Evolutionary conservation across 2,329 filamentous ascomycete species (phyloP).

Genomic region (Nannizziopsis barbatae): DNA sequence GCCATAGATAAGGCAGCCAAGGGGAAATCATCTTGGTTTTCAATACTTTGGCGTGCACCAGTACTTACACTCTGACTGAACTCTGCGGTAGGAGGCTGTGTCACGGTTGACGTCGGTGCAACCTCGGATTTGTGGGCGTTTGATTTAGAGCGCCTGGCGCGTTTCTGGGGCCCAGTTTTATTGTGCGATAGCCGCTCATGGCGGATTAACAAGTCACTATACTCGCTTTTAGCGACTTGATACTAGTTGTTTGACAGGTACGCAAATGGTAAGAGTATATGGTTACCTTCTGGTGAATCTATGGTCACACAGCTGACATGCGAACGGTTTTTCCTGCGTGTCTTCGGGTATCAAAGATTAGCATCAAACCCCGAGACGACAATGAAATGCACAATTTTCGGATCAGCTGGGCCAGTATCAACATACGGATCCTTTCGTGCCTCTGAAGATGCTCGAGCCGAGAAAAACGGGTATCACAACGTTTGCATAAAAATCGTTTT

Average conservation of each 20-base stretch:
- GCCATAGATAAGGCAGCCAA: slow-evolving; percentile 33
- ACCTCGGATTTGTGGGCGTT: slow-evolving; percentile 18
- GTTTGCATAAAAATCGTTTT: slow-evolving; percentile 27
- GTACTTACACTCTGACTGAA: slow-evolving; percentile 18
- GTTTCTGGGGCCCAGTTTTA: slow-evolving; percentile 27
- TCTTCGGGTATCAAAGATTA: slow-evolving; percentile 21
- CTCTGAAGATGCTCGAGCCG: slow-evolving; percentile 41
- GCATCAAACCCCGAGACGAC: not conserved
- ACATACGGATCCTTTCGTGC: slow-evolving; percentile 31
- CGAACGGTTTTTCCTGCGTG: slow-evolving; percentile 41
- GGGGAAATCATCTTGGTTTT: slow-evolving; percentile 21
- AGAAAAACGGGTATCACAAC: slow-evolving; percentile 38
- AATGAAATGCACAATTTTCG: too few relatives aligned
- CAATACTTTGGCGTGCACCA: slow-evolving; percentile 1
- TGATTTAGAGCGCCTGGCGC: slow-evolving; percentile 19
- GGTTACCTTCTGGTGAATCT: slow-evolving; percentile 38
- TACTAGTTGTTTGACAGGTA: not conserved
- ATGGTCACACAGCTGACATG: slow-evolving; percentile 39
- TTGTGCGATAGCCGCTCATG: slow-evolving; percentile 41
- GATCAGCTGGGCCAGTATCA: too few relatives aligned
- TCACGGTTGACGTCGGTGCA: slow-evolving; percentile 14
- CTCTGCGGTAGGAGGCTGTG: not conserved
- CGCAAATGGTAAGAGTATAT: not conserved
- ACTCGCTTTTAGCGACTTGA: not conserved
- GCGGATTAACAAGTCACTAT: slow-evolving; percentile 38